Evolutionary conservation across 441 rosid species (phyloP).

Genomic region (Codiaeum variegatum): DNA sequence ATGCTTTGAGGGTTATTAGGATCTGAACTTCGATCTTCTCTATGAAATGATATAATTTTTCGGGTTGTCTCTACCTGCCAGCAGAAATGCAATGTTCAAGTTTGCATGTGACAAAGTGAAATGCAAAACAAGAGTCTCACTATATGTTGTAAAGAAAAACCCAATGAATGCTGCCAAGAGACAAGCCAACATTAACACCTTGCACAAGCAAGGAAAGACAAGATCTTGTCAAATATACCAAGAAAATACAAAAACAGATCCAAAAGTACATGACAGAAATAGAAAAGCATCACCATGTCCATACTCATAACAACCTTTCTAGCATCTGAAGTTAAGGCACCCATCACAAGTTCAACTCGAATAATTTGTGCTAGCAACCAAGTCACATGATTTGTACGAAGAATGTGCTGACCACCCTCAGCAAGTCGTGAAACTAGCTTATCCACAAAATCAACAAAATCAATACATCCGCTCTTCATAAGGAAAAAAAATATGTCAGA

Average conservation of each 20-base stretch:
- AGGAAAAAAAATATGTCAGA: slow-evolving; percentile 85
- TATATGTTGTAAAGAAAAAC: background rate
- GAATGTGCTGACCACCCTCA: slow-evolving; percentile 71
- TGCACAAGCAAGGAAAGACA: background rate
- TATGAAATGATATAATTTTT: slow-evolving; percentile 86
- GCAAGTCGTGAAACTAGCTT: slow-evolving; percentile 74
- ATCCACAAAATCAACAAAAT: slow-evolving; percentile 93
- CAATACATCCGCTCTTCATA: slow-evolving; percentile 87
- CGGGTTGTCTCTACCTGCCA: slow-evolving; percentile 85
- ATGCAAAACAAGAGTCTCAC: background rate
- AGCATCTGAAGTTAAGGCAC: slow-evolving; percentile 69
- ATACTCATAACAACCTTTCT: slow-evolving; percentile 58
- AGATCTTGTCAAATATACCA: background rate
- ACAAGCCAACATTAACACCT: slow-evolving; percentile 1
- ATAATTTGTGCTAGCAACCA: slow-evolving; percentile 94
- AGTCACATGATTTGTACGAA: slow-evolving; percentile 95
- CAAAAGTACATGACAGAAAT: slow-evolving; percentile 13
- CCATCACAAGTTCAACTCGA: slow-evolving; percentile 77
- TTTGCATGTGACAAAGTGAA: slow-evolving; percentile 16
- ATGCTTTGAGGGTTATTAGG: slow-evolving; percentile 90
- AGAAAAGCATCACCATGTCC: slow-evolving; percentile 12
- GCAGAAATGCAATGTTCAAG: slow-evolving; percentile 31
- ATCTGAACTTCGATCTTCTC: slow-evolving; percentile 87
- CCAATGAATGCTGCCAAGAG: background rate
- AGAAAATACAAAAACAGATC: background rate